Evolutionary conservation across 495 filamentous ascomycete genomes (phyloP), one percentile per base, ranked within the genome.

Genomic region (Trichoderma gamsii): DNA sequence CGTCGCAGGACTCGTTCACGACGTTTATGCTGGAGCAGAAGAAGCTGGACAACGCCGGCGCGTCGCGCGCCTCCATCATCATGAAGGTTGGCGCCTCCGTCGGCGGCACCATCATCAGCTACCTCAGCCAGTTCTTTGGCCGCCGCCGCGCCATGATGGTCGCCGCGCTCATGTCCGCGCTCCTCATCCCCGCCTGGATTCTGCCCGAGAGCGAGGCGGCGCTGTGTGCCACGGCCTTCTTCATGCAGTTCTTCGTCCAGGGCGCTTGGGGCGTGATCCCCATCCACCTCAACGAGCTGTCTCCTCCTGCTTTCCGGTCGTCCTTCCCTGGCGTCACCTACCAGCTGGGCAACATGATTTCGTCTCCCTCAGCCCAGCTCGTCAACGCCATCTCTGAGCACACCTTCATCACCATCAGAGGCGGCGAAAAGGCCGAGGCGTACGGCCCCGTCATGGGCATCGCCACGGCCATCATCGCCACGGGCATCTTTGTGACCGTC

Each of bases 221-320:
- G 5, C 82, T 93, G 21, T 88, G 87, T 0, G 88, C 80, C 5
- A 81, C 84, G 1, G 89, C 87, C 25, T 93, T 93, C 80, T 85
- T 90, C 74, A 84, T 91, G 68, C 90, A 93, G 72, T 92, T 92
- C 76, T 91, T 89, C 73, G 83, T 92, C 32, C 88, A 92, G 72
- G 90, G 90, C 9, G 88, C 89, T 0, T 93, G 87, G 88, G 89
- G 90, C 49, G 86, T 92, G 7, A 86, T 92, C 38, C 90, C 90
- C 11, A 89, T 92, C 71, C 90, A 92, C 71, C 81, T 93, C 64
- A 90, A 90, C 74, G 90, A 93, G 78, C 83, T 92, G 0, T 86
- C 90, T 0, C 90, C 90, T 7, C 84, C 86, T 0, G 88, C 88
- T 1, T 92, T 90, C 80, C 84, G 89, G n/a, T 89, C 89, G 4